Conservation (phyloP, 177 flowering plant genomes). For the Vitis hybrid region DNA sequence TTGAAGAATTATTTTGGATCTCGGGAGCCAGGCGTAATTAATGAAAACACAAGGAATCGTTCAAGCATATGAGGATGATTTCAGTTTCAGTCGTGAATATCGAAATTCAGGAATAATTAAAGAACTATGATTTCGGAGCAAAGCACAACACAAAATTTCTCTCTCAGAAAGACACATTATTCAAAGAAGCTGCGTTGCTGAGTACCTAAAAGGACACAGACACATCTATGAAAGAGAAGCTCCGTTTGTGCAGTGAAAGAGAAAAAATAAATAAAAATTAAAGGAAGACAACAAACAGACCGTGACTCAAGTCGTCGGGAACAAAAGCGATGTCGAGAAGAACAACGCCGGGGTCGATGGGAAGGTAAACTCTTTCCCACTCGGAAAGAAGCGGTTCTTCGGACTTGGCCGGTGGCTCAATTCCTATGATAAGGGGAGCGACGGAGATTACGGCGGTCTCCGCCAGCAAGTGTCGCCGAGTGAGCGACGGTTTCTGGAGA, state of each 20-base stretch:
- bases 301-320: constrained; percentile 80
- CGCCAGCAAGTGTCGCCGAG: constrained; percentile 43
- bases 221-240: too few relatives aligned
- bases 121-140: too few relatives aligned
- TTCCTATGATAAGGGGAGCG: constrained; percentile 23
- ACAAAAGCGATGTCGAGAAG: constrained; percentile 96
- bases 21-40: neutral
- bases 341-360: constrained; percentile 94
- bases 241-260: neutral
- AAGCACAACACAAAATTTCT: too few relatives aligned
- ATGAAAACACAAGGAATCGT: too few relatives aligned
- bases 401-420: constrained; percentile 36
- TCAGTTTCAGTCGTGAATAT: too few relatives aligned
- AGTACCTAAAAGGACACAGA: too few relatives aligned
- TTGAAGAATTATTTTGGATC: too few relatives aligned
- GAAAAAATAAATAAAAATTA: neutral
- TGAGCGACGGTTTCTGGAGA: constrained; percentile 9
- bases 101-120: too few relatives aligned
- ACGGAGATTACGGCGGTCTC: constrained; percentile 43
- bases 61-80: too few relatives aligned
- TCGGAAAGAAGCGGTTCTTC: constrained; percentile 68
- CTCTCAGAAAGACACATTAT: too few relatives aligned
- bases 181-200: too few relatives aligned
- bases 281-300: constrained; percentile 26
- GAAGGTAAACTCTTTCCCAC: constrained; percentile 87